phyloP scores from a whole-genome alignment of 768 basidiomycete genomes.

The Suillus americanus region DNA sequence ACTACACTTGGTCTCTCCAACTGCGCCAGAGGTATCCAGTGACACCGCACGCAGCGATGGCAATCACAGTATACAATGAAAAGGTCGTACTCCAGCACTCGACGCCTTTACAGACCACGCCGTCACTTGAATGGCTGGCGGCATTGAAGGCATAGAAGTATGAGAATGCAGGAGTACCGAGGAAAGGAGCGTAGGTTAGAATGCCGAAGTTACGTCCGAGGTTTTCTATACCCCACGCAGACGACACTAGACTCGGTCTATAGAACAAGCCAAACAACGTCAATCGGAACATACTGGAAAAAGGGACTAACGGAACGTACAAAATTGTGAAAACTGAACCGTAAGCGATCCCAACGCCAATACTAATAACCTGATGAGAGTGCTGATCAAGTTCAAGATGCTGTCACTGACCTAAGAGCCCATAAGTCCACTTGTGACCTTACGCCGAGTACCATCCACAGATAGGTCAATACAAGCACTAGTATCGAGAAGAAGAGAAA shows the following conservation, averaged over 20 bases:
- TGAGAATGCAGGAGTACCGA: slow-evolving; percentile 74
- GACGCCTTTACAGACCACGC: slow-evolving; percentile 52
- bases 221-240: slow-evolving; percentile 70
- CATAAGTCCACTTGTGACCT: slow-evolving; percentile 56
- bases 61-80: slow-evolving; percentile 43
- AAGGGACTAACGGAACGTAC: slow-evolving; percentile 40
- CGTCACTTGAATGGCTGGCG: slow-evolving; percentile 44
- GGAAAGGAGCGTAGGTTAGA: slow-evolving; percentile 71
- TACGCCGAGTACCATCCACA: slow-evolving; percentile 54
- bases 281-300: neutral
- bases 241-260: slow-evolving; percentile 70
- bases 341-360: slow-evolving; percentile 68
- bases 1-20: slow-evolving; percentile 59
- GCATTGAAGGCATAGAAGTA: slow-evolving; percentile 77
- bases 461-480: slow-evolving; percentile 49
- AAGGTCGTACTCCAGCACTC: slow-evolving; percentile 72
- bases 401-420: slow-evolving; percentile 57
- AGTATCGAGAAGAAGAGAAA: slow-evolving; percentile 55
- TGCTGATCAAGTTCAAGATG: neutral
- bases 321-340: slow-evolving; percentile 70
- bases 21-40: slow-evolving; percentile 57
- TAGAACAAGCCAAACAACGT: neutral
- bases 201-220: slow-evolving; percentile 78
- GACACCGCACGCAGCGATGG: slow-evolving; percentile 42
- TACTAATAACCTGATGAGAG: slow-evolving; percentile 34